A percentile compares a stretch with the other conserved stretches of the same genome.
These are phyloP conservation scores for Platismatia glauca DNA, from an alignment of 495 filamentous ascomycete species.

Conservation along the genomic window DNA sequence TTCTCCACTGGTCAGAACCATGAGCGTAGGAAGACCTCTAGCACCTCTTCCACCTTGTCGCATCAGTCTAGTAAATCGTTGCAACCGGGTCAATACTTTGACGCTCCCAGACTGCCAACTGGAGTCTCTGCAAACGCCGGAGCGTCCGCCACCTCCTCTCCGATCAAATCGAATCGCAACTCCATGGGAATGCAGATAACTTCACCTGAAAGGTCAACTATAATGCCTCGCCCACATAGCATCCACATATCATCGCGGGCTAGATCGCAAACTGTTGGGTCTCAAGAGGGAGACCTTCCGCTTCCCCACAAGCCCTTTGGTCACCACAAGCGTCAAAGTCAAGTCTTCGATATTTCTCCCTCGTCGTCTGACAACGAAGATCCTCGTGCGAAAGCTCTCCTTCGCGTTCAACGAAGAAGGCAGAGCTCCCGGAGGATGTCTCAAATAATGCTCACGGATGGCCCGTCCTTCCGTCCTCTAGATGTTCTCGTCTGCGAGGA, in stretches of 20 bases:
- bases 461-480: constrained; percentile 78
- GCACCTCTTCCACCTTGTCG: constrained; percentile 73
- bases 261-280: constrained; percentile 87
- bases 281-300: constrained; percentile 70
- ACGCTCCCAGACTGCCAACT: constrained; percentile 52
- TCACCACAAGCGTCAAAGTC: constrained; percentile 85
- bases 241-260: constrained; percentile 46
- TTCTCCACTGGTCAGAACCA: constrained; percentile 76
- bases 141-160: constrained; percentile 60
- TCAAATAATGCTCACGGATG: constrained; percentile 71
- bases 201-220: constrained; percentile 43
- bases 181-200: constrained; percentile 36
- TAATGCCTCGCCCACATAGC: constrained; percentile 37
- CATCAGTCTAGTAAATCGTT: constrained; percentile 65
- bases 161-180: constrained; percentile 61
- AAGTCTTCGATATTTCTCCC: constrained; percentile 91
- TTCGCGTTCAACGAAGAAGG: constrained; percentile 86
- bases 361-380: constrained; percentile 98
- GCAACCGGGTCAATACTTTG: constrained; percentile 67
- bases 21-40: constrained; percentile 71
- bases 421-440: constrained; percentile 90
- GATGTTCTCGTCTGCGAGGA: constrained; percentile 97
- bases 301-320: constrained; percentile 52
- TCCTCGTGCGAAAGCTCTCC: constrained; percentile 75
- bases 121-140: constrained; percentile 52